phyloP scores from a whole-genome alignment of 306 rosid species.

The Cicer arietinum region DNA sequence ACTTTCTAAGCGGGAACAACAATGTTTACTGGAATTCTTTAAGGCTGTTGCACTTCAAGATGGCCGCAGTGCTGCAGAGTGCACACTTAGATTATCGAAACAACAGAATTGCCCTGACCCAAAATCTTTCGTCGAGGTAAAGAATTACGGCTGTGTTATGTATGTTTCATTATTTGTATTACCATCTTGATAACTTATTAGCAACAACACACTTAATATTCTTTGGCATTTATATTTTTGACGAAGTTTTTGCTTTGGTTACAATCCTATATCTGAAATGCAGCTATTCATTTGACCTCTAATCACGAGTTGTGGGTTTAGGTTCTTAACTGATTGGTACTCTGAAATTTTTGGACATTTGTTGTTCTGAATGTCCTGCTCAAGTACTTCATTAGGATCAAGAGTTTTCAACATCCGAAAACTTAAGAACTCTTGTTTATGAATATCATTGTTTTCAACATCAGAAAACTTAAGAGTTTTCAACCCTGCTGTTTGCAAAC shows the following conservation, averaged over 20 bases:
- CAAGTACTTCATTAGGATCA: slow-evolving; percentile 14
- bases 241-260: slow-evolving; percentile 21
- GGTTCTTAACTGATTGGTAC: slow-evolving; percentile 6
- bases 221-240: slow-evolving; percentile 10
- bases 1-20: slow-evolving; percentile 65
- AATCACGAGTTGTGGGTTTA: slow-evolving; percentile 25
- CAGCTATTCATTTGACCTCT: background rate
- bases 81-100: slow-evolving; percentile 74
- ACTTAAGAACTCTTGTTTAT: background rate
- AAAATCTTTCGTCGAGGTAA: slow-evolving; percentile 74
- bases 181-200: slow-evolving; percentile 11
- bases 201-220: background rate
- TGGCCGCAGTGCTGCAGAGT: slow-evolving; percentile 74
- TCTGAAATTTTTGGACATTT: slow-evolving; percentile 22
- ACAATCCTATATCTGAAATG: background rate
- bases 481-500: no score
- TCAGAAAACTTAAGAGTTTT: background rate
- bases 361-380: slow-evolving; percentile 4
- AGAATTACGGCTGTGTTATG: slow-evolving; percentile 18
- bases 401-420: slow-evolving; percentile 9
- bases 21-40: slow-evolving; percentile 64
- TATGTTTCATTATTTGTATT: background rate
- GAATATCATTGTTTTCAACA: background rate
- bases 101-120: slow-evolving; percentile 78
- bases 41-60: slow-evolving; percentile 79